These are phyloP conservation scores for Populus alba DNA, from an alignment of 345 rosid genomes.

Conservation along the genomic window DNA sequence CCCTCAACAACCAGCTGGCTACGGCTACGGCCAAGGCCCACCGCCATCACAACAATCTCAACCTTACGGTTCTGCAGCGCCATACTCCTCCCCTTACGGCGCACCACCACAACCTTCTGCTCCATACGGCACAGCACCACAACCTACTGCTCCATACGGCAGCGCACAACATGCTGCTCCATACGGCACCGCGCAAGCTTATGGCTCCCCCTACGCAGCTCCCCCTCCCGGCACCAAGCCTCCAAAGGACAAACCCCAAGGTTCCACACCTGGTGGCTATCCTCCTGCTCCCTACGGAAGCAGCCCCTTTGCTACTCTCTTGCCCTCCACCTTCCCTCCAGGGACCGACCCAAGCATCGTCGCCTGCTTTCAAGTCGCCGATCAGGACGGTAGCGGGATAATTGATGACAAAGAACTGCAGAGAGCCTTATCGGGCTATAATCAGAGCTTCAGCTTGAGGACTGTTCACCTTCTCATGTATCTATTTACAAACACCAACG, in stretches of 20 bases:
- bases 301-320: slow-evolving; percentile 65
- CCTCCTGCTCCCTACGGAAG: slow-evolving; percentile 47
- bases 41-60: slow-evolving; percentile 36
- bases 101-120: slow-evolving; percentile 24
- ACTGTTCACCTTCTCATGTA: slow-evolving; percentile 89
- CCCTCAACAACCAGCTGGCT: slow-evolving; percentile 47
- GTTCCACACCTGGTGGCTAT: slow-evolving; percentile 35
- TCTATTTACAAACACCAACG: slow-evolving; percentile 69
- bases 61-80: slow-evolving; percentile 40
- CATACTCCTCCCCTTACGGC: slow-evolving; percentile 22
- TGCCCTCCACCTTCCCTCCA: slow-evolving; percentile 81
- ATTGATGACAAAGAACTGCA: slow-evolving; percentile 90
- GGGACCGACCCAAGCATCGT: slow-evolving; percentile 83
- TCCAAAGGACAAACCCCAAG: slow-evolving; percentile 44
- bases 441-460: slow-evolving; percentile 81
- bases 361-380: slow-evolving; percentile 78
- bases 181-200: slow-evolving; percentile 40
- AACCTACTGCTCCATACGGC: slow-evolving; percentile 33
- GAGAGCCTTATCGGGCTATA: slow-evolving; percentile 73
- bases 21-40: slow-evolving; percentile 48
- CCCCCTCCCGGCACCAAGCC: slow-evolving; percentile 53
- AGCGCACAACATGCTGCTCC: slow-evolving; percentile 34
- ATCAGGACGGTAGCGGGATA: slow-evolving; percentile 81
- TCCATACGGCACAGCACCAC: slow-evolving; percentile 15
- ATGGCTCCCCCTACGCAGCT: slow-evolving; percentile 26